phyloP scores from a whole-genome alignment of 306 rosid genomes.

The Ammopiptanthus mongolicus region DNA sequence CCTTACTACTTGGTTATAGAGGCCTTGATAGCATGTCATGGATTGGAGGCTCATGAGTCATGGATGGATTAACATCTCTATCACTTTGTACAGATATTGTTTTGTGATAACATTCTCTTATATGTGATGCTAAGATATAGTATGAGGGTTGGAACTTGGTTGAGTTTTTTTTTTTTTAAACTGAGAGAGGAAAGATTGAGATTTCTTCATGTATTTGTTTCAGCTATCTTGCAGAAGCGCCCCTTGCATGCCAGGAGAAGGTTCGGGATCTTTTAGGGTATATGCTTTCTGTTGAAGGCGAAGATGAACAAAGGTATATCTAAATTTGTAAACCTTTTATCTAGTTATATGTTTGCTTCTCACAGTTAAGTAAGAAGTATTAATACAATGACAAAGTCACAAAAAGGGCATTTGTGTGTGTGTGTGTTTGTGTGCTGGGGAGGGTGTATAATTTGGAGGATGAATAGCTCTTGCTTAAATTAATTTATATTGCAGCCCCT shows the following conservation, averaged over 20 bases:
- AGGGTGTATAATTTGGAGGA: background rate
- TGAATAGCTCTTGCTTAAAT: conserved; percentile 17
- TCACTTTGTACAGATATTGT: background rate
- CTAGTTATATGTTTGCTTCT: background rate
- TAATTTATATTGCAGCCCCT: conserved; percentile 59
- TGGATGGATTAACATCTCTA: background rate
- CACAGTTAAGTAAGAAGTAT: background rate
- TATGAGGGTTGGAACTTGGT: background rate
- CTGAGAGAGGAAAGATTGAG: background rate
- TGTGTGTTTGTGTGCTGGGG: background rate
- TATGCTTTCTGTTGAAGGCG: conserved; percentile 81
- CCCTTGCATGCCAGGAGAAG: conserved; percentile 73
- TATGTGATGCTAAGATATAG: background rate
- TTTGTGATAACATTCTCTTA: background rate
- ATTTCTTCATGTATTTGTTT: conserved; percentile 22
- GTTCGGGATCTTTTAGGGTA: conserved; percentile 66
- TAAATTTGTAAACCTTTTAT: conserved; percentile 16
- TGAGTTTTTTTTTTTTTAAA: too few species aligned
- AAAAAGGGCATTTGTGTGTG: too few species aligned
- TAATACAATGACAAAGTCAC: background rate
- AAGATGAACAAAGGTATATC: conserved; percentile 75
- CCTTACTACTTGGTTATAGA: background rate
- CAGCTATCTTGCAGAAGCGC: conserved; percentile 97
- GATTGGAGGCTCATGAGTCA: background rate
- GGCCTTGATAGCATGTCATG: background rate